Evolutionary conservation across 495 filamentous ascomycete genomes (phyloP), one percentile per base, ranked within the genome.

Genomic region (Penicillium bovifimosum): DNA sequence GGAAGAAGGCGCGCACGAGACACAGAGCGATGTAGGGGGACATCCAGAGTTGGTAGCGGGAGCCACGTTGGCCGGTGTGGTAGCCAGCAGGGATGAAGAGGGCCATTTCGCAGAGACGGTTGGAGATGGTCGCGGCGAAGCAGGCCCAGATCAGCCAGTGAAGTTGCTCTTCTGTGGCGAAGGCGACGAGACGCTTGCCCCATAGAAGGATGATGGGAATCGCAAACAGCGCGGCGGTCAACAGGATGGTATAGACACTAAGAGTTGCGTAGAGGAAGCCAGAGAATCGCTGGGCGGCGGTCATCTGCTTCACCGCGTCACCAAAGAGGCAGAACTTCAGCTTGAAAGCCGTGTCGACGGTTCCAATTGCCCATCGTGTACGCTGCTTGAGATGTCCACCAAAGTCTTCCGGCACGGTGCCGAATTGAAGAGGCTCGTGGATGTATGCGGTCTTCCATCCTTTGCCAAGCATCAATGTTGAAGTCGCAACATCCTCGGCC

Each of bases 371-470:
- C 75, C 76, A 80, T 43, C 76, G 69, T 10, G 72, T 76, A 29
- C 76, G 67, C 61, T 80, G 78, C 60, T 79, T 80, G 33, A 80
- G 56, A 47, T 78, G 76, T 34, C 68, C 67, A 40, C 61, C 64
- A 46, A 66, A 76, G 27, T 73, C 65, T 10, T 76, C 78, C 0
- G 78, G 79, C 2, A 79, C 74, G 6, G 67, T 71, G 33, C 79
- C 79, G 46, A 65, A 79, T 61, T 81, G 79, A 5, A 80, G 62
- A 2, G 65, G 63, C 53, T 82, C 79, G 36, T 75, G 72, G 26
- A 79, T 59, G 52, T 72, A 79, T 7, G 71, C 73, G 3, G 74
- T 78, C 24, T 73, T 68, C 76, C 76, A 82, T 24, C 79, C 79
- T 28, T 63, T 65, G 6, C 73, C 74, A 26, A 76, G 63, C 62